Evolutionary conservation across 257 asterid genomes (phyloP), one percentile per base, ranked within the genome.

Genomic region (Rauvolfia tetraphylla): DNA sequence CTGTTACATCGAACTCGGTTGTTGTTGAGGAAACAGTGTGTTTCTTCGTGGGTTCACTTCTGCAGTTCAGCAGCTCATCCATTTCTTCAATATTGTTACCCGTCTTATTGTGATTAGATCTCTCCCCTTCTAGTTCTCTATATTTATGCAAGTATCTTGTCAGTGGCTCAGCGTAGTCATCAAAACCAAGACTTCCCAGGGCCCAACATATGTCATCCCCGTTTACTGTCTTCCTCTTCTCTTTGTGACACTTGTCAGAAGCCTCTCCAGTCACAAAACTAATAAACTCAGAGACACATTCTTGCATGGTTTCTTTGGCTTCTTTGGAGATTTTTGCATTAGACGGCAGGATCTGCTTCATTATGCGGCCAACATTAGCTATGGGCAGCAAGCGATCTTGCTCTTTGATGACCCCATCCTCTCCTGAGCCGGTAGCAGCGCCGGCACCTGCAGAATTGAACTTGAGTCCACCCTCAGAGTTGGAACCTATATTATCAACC

Each of bases 181-280:
- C 92, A 9, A 88, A 88, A 0, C 90, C 92, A 72, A 88, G 76
- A 46, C 80, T 86, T 42, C 80, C 83, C 18, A 88, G 57, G 8
- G 90, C 88, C 89, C 89, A 84, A 77, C 86, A 88, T 3, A 86
- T 76, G 75, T 88, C 92, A 59, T 86, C 92, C 23, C 92, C 92
- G 56, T 86, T 88, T 9, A 88, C 86, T 3, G 90, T 88, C 80
- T 88, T 86, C 57, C 92, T 42, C 78, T 83, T 88, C 86, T 88
- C 90, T 57, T 49, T 74, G 65, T 72, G 86, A 80, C 92, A 88
- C 62, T 84, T 84, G 73, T 86, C 85, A 4, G 90, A 88, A 10
- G 92, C 90, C 51, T 88, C 92, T 4, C 92, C 88, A 1, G 92
- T 88, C 4, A 88, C 92, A 54, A 88, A 88, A 85, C 92, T 83